Evolutionary conservation across 768 basidiomycete species (phyloP), one percentile per base, ranked within the genome.

Genomic region (Boletus rubroflammeus): DNA sequence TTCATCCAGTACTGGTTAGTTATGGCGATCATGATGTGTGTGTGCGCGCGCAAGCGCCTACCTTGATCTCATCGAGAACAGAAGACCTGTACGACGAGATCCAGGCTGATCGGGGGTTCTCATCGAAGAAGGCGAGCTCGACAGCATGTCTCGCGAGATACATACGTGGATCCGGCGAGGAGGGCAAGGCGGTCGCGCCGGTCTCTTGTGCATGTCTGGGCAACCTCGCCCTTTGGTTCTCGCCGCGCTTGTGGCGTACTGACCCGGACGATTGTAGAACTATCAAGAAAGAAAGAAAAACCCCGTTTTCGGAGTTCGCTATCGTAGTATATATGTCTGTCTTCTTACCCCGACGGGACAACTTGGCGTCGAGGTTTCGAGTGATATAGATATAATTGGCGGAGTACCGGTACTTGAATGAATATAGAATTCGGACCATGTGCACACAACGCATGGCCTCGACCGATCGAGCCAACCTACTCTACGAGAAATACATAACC

Each of bases 71-170:
- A 11, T 51, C 40, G 35, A 39, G 47, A 26, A 38, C 26, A 3
- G 36, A 21, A 32, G 28, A 14, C 28, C n/a, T 29, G 28, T 28
- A 42, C 36, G 48, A 49, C 10, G 36, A 53, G 25, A 39, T 40
- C 19, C 25, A 13, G 26, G 19, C 19, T 13, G 48, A 49, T 49
- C 32, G 64, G 69, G 68, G 68, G 68, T 11, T 21, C 56, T 64
- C 13, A 60, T 66, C 28, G 52, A 60, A 11, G 67, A 70, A 46
- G 69, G 63, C 13, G 69, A 66, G 43, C 15, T 62, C 2, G 54
- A 55, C 21, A 35, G 52, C 5, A 34, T 53, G 13, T 84, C 75
- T 74, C 72, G 77, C 25, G 77, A 80, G 55, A 60, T 79, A 3
- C 3, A 39, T 21, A 11, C 3, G 35, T n/a, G 35, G 15, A 36